These are phyloP conservation scores for Penicillium parvum DNA, from an alignment of 495 filamentous ascomycete genomes.

Conservation along the genomic window DNA sequence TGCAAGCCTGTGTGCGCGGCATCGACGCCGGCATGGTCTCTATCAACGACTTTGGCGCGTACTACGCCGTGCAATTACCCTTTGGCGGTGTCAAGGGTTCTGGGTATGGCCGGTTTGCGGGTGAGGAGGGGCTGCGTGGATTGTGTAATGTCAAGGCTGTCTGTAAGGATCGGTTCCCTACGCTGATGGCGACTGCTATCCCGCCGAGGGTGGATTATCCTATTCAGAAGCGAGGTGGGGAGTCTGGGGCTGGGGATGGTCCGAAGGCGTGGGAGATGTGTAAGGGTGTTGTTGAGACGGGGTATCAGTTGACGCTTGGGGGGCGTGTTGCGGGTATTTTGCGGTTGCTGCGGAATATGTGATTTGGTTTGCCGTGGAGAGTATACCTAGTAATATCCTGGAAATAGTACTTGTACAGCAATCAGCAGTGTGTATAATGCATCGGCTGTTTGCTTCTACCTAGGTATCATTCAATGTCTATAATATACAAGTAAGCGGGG, in stretches of 20 bases:
- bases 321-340: conserved; percentile 47
- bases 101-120: conserved; percentile 91
- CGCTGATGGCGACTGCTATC: conserved; percentile 63
- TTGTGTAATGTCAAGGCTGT: conserved; percentile 85
- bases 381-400: too few relatives aligned
- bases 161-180: conserved; percentile 66
- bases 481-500: too few relatives aligned
- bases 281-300: conserved; percentile 58
- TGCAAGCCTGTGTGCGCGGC: conserved; percentile 57
- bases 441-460: too few relatives aligned
- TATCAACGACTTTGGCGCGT: conserved; percentile 91
- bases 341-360: conserved; percentile 46
- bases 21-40: conserved; percentile 85
- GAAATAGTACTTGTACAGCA: too few relatives aligned
- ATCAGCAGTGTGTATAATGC: too few relatives aligned
- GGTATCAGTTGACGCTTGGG: conserved; percentile 51
- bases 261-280: conserved; percentile 54
- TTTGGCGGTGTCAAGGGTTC: conserved; percentile 86
- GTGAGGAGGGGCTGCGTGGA: conserved; percentile 78
- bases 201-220: conserved; percentile 78
- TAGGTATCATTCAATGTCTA: too few relatives aligned
- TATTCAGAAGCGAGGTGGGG: conserved; percentile 47
- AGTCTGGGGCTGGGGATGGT: conserved; percentile 44
- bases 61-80: conserved; percentile 86
- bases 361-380: too few relatives aligned